Evolutionary conservation across 2,329 filamentous ascomycete species (phyloP).

Genomic region (Xylariaceae sp.): DNA sequence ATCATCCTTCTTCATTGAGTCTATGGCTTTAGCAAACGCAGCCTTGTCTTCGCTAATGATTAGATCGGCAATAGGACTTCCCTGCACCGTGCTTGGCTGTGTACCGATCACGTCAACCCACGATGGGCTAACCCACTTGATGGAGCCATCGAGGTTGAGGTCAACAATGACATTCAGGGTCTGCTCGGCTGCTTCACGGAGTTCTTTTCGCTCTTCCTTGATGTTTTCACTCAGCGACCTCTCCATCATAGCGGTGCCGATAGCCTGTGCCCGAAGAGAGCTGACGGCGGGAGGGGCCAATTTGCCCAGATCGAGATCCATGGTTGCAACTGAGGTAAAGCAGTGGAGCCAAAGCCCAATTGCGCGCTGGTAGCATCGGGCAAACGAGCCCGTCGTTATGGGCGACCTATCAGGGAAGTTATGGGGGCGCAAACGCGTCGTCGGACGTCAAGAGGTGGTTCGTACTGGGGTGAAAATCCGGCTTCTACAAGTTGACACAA

Average conservation of each 20-base stretch:
- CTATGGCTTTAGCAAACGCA: conserved; percentile 77
- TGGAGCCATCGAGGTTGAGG: conserved; percentile 80
- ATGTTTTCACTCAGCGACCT: conserved; percentile 81
- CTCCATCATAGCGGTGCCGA: conserved; percentile 56
- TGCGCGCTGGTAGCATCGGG: conserved; percentile 36
- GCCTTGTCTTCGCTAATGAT: conserved; percentile 73
- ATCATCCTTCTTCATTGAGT: conserved; percentile 88
- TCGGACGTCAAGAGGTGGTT: conserved; percentile 18
- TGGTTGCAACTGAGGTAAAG: conserved; percentile 34
- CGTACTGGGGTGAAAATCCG: conserved; percentile 19
- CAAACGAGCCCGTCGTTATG: conserved; percentile 16
- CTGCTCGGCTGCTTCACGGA: conserved; percentile 93
- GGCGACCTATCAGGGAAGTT: conserved; percentile 12
- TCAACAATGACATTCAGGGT: conserved; percentile 96
- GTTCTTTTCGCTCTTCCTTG: conserved; percentile 84
- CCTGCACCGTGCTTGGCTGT: conserved; percentile 65
- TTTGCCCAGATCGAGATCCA: conserved; percentile 44
- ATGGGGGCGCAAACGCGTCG: conserved; percentile 30
- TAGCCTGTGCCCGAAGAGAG: conserved; percentile 48
- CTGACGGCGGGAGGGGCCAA: conserved; percentile 52
- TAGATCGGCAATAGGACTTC: conserved; percentile 73
- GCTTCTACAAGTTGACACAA: conserved; percentile 25
- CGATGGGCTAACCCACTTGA: conserved; percentile 95
- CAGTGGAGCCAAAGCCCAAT: conserved; percentile 28
- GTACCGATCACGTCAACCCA: conserved; percentile 93